Evolutionary conservation across 2,329 filamentous ascomycete species (phyloP).

Genomic region (Clarireedia hainanense): DNA sequence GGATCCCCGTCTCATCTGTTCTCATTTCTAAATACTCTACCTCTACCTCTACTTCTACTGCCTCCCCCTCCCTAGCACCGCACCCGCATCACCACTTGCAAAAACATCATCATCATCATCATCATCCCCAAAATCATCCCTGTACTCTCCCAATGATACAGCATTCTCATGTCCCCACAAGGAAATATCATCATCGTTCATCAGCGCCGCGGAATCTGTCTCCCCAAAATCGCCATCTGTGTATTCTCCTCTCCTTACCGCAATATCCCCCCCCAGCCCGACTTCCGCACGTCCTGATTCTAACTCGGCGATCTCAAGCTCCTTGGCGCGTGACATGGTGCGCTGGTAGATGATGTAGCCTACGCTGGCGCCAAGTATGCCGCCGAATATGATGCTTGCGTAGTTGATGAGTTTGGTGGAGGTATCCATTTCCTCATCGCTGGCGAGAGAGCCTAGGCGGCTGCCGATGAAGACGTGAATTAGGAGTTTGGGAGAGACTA

Average conservation of each 20-base stretch:
- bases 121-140: slow-evolving; percentile 26
- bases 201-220: slow-evolving; percentile 22
- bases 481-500: slow-evolving; percentile 78
- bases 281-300: slow-evolving; percentile 18
- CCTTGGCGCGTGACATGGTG: slow-evolving; percentile 54
- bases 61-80: slow-evolving; percentile 4
- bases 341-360: slow-evolving; percentile 79
- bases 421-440: slow-evolving; percentile 72
- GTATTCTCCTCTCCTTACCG: slow-evolving; percentile 12
- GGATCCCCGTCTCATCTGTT: not conserved
- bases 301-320: slow-evolving; percentile 37
- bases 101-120: slow-evolving; percentile 24
- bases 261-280: slow-evolving; percentile 4
- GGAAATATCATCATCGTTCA: slow-evolving; percentile 29
- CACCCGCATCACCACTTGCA: slow-evolving; percentile 18
- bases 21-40: not conserved
- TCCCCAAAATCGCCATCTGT: slow-evolving; percentile 16
- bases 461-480: slow-evolving; percentile 90
- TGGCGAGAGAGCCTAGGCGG: slow-evolving; percentile 72
- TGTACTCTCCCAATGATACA: slow-evolving; percentile 15
- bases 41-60: slow-evolving; percentile 1
- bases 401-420: slow-evolving; percentile 79
- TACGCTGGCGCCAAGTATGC: slow-evolving; percentile 62
- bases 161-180: slow-evolving; percentile 26
- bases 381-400: slow-evolving; percentile 65